These are phyloP conservation scores for Crassisporium funariophilum DNA, from an alignment of 768 basidiomycete genomes.

Conservation along the genomic window DNA sequence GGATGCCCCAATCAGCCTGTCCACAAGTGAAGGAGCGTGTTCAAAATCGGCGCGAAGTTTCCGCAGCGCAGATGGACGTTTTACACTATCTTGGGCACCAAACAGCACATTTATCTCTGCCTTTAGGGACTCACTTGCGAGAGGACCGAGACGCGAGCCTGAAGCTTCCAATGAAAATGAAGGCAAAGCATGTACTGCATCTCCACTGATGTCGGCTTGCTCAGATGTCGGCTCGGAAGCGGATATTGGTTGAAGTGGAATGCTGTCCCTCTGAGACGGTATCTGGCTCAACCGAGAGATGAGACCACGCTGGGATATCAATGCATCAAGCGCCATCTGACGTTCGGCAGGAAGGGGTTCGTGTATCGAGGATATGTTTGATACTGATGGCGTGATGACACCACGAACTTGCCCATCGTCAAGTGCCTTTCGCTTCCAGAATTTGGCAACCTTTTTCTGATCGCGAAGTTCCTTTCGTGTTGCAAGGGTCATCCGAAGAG, in stretches of 20 bases:
- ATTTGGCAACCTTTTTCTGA: constrained; percentile 44
- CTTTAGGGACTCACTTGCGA: constrained; percentile 29
- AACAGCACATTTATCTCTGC: constrained; percentile 23
- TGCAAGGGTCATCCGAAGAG: constrained; percentile 48
- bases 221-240: too few relatives aligned
- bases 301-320: constrained; percentile 27
- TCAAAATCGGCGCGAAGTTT: not conserved
- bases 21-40: not conserved
- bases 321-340: constrained; percentile 41
- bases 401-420: constrained; percentile 21
- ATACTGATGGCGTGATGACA: constrained; percentile 41
- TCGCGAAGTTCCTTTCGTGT: constrained; percentile 45
- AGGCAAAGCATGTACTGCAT: constrained; percentile 4
- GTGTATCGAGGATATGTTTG: constrained; percentile 38
- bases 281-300: constrained; percentile 5
- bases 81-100: constrained; percentile 16
- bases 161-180: constrained; percentile 16
- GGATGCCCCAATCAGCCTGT: not conserved
- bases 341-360: constrained; percentile 36
- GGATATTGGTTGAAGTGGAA: not conserved
- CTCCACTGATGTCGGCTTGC: too few relatives aligned
- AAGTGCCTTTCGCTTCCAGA: constrained; percentile 49
- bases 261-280: not conserved
- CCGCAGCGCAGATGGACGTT: constrained; percentile 8
- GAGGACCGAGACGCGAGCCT: constrained; percentile 22